phyloP scores from a whole-genome alignment of 495 filamentous ascomycete species.

The Melanomma pulvis-pyrius region DNA sequence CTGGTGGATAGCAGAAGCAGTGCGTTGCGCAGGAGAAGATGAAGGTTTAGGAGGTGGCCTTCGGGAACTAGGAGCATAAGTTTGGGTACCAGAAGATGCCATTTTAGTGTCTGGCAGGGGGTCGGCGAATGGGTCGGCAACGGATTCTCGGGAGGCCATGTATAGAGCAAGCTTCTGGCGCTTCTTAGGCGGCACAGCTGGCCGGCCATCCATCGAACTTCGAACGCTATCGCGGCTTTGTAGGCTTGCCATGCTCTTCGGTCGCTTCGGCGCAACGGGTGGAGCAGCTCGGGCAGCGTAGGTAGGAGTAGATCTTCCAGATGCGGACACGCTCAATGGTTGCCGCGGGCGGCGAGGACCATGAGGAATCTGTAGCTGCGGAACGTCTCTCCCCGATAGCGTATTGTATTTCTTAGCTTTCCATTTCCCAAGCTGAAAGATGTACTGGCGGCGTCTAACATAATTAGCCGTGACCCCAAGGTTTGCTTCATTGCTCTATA shows the following conservation, averaged over 20 bases:
- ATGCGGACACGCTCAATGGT: constrained; percentile 4
- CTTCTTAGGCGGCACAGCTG: constrained; percentile 27
- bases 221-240: constrained; percentile 4
- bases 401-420: constrained; percentile 19
- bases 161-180: constrained; percentile 18
- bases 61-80: not conserved
- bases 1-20: not conserved
- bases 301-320: not conserved
- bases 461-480: not conserved
- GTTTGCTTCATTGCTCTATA: not conserved
- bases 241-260: constrained; percentile 27
- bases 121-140: constrained; percentile 8
- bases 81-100: not conserved
- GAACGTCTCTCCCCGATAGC: not conserved
- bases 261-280: constrained; percentile 8
- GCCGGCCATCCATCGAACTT: constrained; percentile 13
- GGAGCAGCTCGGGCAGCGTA: not conserved
- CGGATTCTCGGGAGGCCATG: constrained; percentile 9
- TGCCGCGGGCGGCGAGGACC: not conserved
- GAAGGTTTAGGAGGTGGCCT: not conserved
- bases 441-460: constrained; percentile 12
- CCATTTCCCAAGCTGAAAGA: constrained; percentile 16
- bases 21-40: too few species aligned
- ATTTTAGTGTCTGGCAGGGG: not conserved
- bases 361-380: not conserved